Evolutionary conservation across 352 stramenopile genomes (phyloP), one percentile per base, ranked within the genome.

Genomic region (Pythium brachiatum): DNA sequence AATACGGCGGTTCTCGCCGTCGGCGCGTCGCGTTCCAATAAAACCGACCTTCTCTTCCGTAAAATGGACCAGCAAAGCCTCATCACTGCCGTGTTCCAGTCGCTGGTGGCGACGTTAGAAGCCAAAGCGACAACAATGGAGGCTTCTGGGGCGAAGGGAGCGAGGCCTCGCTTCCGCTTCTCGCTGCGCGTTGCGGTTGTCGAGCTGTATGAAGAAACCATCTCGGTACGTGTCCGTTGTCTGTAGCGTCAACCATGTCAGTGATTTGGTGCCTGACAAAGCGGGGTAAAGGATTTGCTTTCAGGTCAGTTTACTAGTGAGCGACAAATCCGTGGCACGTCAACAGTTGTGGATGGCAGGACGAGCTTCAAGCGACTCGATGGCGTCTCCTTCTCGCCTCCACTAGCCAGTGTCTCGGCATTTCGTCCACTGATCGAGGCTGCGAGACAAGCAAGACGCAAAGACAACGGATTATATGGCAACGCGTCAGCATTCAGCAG

Each of bases 201-300:
- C 26, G 81, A 90, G 55, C 56, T 88, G 1, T 81, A 77, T 26
- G 76, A 87, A 63, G 81, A 88, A 48, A 73, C 66, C 1, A 84
- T 87, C 62, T 71, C 56, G 21, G 81, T 77, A 34, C 63, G 58
- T 27, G 57, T 26, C 21, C n/a, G 15, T 38, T 27, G n/a, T n/a
- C n/a, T 34, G 29, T 34, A 9, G 9, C 29, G 5, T 34, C 29
- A 11, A 34, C 9, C 5, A 34, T 34, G 29, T 34, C 29, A 5
- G 9, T 34, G 29, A 5, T 5, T 9, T 34, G 29, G 29, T 34
- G 29, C 5, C 29, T 34, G 29, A 34, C 29, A 34, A 11, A 11
- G 29, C 5, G 29, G 9, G 29, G 5, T 32, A 20, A 47, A 69
- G 64, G 57, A 70, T 57, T 23, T 65, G 26, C 26, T 69, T 9